Base-by-base conservation (phyloP, 78 protist species). In the Cavenderia fasciculata region DNA sequence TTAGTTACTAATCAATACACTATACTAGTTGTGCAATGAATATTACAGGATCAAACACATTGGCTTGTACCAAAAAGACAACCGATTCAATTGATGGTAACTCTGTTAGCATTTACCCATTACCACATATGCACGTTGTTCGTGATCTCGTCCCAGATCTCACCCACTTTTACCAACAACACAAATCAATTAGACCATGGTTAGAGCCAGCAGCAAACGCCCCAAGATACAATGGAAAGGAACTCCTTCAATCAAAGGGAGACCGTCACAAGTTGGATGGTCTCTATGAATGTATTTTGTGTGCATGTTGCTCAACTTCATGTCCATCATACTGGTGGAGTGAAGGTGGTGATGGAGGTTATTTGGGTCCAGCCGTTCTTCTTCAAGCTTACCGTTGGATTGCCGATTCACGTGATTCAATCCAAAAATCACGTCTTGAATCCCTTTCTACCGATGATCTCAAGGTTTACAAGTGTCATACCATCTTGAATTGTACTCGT, bases 271-370 rank as follows among this genome's bases (percentile, higher is more conserved):
- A 93, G 76, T 82, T 97, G 23, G 98, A 97, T 44, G 97, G 98
- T 27, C 93, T 97, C 66, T 97, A 97, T 82, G 97, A 97, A 92
- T 97, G 98, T 92, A 94, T 97, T 43, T 92, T 97, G 65, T 97
- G 98, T 87, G 97, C 97, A 21, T 95, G 98, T 72, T 97, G 98
- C 76, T 76, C 96, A 54, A 85, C 96, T 11, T 86, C 96, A 6
- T 97, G 98, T 79, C 98, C 98, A 59, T 40, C 73, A 11, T 97
- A 95, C 92, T 97, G 98, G 98, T 97, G 98, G 98, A 43, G 75
- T 51, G 95, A 87, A 57, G 95, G 82, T 65, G 94, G 89, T 43
- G 87, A 93, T 23, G 87, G 84, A 36, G 85, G 85, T 27, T 94
- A 94, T 85, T 75, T 96, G n/a, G 98, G 98, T 40, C 98, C 98